These are phyloP conservation scores for Ogataea glucozyma DNA, from an alignment of 805 yeast species.

Conservation along the genomic window DNA sequence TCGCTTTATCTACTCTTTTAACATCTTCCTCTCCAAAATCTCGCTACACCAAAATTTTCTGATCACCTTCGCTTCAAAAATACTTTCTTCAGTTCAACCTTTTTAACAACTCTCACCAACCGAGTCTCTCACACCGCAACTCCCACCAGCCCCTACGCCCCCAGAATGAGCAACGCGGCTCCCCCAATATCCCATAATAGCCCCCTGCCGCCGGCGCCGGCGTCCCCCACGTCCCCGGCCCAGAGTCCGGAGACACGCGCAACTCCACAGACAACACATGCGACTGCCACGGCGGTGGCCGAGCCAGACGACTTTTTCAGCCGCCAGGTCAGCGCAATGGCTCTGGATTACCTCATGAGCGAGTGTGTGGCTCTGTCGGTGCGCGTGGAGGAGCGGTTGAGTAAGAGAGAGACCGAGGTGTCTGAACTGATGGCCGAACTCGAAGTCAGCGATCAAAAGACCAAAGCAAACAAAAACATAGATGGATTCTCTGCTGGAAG, in stretches of 20 bases:
- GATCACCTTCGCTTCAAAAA: too few relatives aligned
- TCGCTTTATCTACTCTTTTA: too few relatives aligned
- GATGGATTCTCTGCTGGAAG: conserved; percentile 38
- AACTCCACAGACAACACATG: conserved; percentile 3
- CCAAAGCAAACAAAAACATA: conserved; percentile 8
- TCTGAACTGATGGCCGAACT: conserved; percentile 18
- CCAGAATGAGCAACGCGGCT: background rate
- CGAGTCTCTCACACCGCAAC: too few relatives aligned
- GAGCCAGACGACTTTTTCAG: conserved; percentile 23
- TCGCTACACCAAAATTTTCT: too few relatives aligned
- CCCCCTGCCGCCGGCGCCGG: conserved; percentile 5
- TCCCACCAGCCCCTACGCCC: background rate
- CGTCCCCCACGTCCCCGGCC: background rate
- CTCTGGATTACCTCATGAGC: conserved; percentile 65
- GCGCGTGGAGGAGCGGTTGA: conserved; percentile 54
- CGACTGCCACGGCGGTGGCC: background rate
- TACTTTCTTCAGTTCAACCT: too few relatives aligned
- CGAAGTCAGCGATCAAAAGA: conserved; percentile 9
- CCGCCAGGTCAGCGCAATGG: conserved; percentile 51
- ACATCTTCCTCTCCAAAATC: too few relatives aligned
- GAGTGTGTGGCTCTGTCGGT: conserved; percentile 77
- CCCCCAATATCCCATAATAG: conserved; percentile 3
- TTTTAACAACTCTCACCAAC: background rate
- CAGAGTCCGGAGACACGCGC: conserved; percentile 3
- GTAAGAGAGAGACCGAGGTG: conserved; percentile 14